A percentile compares a stretch with the other conserved stretches of the same genome.
Evolutionary conservation across 805 yeast species (phyloP).

Genomic region (Huiozyma sinensis): DNA sequence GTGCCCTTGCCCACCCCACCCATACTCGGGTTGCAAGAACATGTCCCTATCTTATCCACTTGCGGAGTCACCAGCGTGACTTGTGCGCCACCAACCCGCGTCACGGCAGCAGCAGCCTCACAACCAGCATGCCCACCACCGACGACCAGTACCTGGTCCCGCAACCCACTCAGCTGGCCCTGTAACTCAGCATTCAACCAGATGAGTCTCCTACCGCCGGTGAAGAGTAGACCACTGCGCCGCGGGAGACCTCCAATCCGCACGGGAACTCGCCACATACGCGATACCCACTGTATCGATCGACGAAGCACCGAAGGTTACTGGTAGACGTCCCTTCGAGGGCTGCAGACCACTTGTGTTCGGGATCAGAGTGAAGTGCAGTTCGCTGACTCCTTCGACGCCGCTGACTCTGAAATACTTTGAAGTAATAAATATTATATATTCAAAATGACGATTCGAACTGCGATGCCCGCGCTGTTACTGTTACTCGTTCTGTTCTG

Average conservation of each 20-base stretch:
- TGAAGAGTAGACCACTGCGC: not conserved
- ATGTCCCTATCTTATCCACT: conserved; percentile 70
- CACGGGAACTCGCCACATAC: not conserved
- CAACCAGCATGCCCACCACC: conserved; percentile 99
- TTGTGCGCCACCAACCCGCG: conserved; percentile 59
- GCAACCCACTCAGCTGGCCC: conserved; percentile 4
- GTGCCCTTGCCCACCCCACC: conserved; percentile 99
- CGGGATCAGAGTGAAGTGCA: too few relatives aligned
- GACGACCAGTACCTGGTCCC: conserved; percentile 56
- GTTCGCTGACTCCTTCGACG: too few relatives aligned
- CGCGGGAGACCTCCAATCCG: not conserved
- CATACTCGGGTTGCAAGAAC: conserved; percentile 95
- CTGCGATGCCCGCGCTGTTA: too few relatives aligned
- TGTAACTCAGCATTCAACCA: conserved; percentile 9
- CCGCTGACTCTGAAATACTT: too few relatives aligned
- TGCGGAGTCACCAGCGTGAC: conserved; percentile 59
- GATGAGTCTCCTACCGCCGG: not conserved
- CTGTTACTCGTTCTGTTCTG: too few relatives aligned
- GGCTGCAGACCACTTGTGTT: too few relatives aligned
- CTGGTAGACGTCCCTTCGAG: too few relatives aligned
- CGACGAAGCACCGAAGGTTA: too few relatives aligned
- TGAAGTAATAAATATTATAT: too few relatives aligned
- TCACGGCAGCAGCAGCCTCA: conserved; percentile 92
- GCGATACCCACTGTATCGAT: too few relatives aligned
- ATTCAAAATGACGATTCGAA: too few relatives aligned